Evolutionary conservation across 331 rosid species (phyloP), one percentile per base, ranked within the genome.

Genomic region (Phaseolus coccineus): DNA sequence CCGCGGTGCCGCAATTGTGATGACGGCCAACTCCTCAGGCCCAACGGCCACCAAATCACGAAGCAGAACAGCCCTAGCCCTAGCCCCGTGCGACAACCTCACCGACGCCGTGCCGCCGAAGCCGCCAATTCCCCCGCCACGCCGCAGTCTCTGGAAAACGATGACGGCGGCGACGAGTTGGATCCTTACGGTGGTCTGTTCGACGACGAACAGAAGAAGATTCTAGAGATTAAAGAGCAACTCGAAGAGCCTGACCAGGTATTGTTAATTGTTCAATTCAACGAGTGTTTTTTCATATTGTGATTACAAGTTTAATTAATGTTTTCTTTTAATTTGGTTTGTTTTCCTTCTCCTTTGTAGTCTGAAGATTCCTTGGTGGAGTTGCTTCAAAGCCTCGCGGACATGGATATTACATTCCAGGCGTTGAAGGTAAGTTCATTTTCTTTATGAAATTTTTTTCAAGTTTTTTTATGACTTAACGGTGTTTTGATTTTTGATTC

Each of bases 361-460:
- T 61, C 95, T 76, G 98, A 93, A 72, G 98, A 96, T 47, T 77
- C 88, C 8, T 74, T 96, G 88, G 87, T 93, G 69, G 98, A 91
- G 25, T 81, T 89, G 89, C 94, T 96, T n/a, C 98, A 96, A 89
- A 86, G 66, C 83, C 93, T 96, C 2, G 97, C 91, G 2, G 98
- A 96, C 72, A 96, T 96, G 97, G 99, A 96, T 85, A 90, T 96
- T 76, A 91, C 99, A 86, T 93, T 93, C 82, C 98, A 93, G 89
- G 98, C 90, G 42, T 86, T 96, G 1, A 90, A 90, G 93, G 99
- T 96, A 71, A 69, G 39, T 25, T 48, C 10, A 22, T 62, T 62
- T 19, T 58, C 14, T 3, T 61, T 19, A 19, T 0, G 30, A 8
- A 70, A 33, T 33, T 16, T 8, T 27, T 39, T 48, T 48, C 7